These are phyloP conservation scores for Nemania serpens DNA, from an alignment of 2,329 filamentous ascomycete species.

Conservation along the genomic window DNA sequence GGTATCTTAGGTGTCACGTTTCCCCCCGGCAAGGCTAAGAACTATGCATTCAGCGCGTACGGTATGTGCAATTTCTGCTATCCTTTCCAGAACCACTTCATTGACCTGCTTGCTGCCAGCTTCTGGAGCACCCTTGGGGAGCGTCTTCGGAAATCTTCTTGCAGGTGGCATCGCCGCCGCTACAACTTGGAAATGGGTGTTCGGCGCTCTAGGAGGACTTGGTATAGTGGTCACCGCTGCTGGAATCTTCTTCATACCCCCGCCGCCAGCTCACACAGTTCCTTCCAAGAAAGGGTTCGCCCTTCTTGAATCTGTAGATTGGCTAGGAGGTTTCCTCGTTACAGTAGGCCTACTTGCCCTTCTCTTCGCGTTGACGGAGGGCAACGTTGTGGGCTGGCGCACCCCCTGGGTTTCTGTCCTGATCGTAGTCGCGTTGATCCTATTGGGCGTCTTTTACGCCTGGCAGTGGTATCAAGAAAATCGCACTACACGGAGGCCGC, in stretches of 20 bases:
- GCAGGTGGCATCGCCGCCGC: constrained; percentile 68
- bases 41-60: constrained; percentile 70
- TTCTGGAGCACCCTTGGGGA: constrained; percentile 67
- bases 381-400: constrained; percentile 70
- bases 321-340: constrained; percentile 67
- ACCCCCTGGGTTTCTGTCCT: constrained; percentile 65
- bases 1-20: constrained; percentile 72
- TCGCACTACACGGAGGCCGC: constrained; percentile 53
- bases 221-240: constrained; percentile 60
- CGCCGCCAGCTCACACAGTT: constrained; percentile 45
- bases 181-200: constrained; percentile 68
- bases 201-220: constrained; percentile 66
- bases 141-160: constrained; percentile 67
- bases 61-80: constrained; percentile 42
- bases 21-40: constrained; percentile 69
- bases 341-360: constrained; percentile 66
- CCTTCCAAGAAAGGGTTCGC: constrained; percentile 33
- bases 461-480: constrained; percentile 67
- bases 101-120: constrained; percentile 42
- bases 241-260: constrained; percentile 64
- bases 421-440: constrained; percentile 60
- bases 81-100: background rate
- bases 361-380: constrained; percentile 70
- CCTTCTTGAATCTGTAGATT: constrained; percentile 61
- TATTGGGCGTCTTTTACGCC: constrained; percentile 60